Conservation (phyloP, 73 alveolate genomes). For the Paramecium sonneborni region DNA sequence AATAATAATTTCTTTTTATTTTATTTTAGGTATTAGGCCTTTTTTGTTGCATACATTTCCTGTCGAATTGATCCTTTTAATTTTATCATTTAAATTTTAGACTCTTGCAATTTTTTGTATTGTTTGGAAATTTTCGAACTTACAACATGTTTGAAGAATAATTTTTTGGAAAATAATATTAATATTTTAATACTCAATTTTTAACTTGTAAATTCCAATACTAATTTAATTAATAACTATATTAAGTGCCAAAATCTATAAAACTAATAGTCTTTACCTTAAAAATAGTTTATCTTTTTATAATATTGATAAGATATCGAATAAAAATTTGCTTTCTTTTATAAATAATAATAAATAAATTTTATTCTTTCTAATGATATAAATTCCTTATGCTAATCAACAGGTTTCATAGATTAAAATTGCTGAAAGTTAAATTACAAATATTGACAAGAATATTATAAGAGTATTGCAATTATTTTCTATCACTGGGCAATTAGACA, state of each 20-base stretch:
- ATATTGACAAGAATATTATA: slow-evolving; percentile 6
- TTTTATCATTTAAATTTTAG: no score
- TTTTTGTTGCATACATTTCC: no score
- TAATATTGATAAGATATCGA: neutral
- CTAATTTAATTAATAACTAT: neutral
- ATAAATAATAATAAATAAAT: neutral
- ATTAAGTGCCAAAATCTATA: neutral
- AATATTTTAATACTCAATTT: no score
- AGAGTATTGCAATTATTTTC: neutral
- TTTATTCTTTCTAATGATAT: neutral
- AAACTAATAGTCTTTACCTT: no score
- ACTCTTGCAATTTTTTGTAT: no score
- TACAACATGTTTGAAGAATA: no score
- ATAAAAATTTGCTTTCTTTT: neutral
- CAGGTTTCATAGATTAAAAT: neutral
- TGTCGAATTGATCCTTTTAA: no score
- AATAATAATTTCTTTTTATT: no score
- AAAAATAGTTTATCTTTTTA: no score
- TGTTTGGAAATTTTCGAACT: no score
- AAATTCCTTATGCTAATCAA: slow-evolving; percentile 44
- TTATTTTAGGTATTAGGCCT: no score
- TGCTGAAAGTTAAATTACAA: slow-evolving; percentile 24
- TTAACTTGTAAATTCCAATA: neutral
- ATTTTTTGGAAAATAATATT: no score
- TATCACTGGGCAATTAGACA: neutral